phyloP scores from a whole-genome alignment of 768 basidiomycete genomes.

The Boletellus sp. region DNA sequence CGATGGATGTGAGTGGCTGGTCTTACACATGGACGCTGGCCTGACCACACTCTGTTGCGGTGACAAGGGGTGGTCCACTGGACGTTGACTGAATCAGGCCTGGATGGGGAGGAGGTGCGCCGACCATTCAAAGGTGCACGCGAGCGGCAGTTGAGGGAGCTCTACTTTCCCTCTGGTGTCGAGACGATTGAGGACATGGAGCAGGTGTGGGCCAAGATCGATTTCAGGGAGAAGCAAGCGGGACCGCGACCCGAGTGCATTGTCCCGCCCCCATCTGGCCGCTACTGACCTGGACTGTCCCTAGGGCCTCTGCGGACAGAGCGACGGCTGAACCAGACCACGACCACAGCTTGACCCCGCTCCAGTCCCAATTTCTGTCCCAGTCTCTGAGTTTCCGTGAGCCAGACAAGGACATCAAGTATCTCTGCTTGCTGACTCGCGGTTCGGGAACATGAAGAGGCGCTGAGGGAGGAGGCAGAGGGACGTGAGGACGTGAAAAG shows the following conservation, averaged over 20 bases:
- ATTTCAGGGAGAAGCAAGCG: constrained; percentile 23
- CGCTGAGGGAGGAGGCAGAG: constrained; percentile 35
- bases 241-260: constrained; percentile 6
- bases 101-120: constrained; percentile 35
- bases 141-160: constrained; percentile 44
- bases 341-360: too few relatives aligned
- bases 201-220: constrained; percentile 29
- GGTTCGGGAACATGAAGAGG: constrained; percentile 41
- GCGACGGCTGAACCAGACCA: not conserved
- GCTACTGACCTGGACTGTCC: not conserved
- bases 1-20: constrained; percentile 12
- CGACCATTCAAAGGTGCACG: constrained; percentile 31
- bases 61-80: constrained; percentile 61
- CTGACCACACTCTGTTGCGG: not conserved
- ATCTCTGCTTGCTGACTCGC: constrained; percentile 48
- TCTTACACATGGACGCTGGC: too few relatives aligned
- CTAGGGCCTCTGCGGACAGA: not conserved
- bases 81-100: constrained; percentile 42
- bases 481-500: constrained; percentile 48
- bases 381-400: constrained; percentile 30
- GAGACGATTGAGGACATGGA: constrained; percentile 25
- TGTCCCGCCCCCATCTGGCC: too few relatives aligned
- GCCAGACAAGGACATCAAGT: constrained; percentile 33
- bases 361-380: constrained; percentile 21
- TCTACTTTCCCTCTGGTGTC: constrained; percentile 50